Evolutionary conservation across 2,329 filamentous ascomycete species (phyloP).

Genomic region (Alternaria sp.): DNA sequence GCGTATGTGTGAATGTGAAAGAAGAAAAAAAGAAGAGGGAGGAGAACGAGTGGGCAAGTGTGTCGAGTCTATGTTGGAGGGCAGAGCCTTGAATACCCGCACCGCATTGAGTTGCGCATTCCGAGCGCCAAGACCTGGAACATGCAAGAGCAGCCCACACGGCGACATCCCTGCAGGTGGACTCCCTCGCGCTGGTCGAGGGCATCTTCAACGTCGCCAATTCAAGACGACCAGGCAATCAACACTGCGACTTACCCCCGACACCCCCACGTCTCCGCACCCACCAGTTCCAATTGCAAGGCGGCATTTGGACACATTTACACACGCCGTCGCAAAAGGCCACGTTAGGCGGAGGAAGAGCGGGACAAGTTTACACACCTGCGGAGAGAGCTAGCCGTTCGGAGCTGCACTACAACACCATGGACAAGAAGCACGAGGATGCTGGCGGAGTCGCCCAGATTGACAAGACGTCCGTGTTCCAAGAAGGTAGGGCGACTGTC

Average conservation of each 20-base stretch:
- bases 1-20: background rate
- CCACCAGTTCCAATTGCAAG: constrained; percentile 17
- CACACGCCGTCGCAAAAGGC: constrained; percentile 34
- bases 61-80: constrained; percentile 8
- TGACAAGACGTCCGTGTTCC: constrained; percentile 96
- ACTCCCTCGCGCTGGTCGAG: constrained; percentile 33
- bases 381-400: constrained; percentile 31
- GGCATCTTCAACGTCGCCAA: constrained; percentile 48
- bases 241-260: constrained; percentile 9
- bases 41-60: constrained; percentile 1
- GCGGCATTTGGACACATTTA: constrained; percentile 18
- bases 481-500: constrained; percentile 77
- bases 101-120: constrained; percentile 14
- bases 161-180: constrained; percentile 42
- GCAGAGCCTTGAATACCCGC: constrained; percentile 26
- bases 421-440: constrained; percentile 97
- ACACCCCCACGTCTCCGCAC: constrained; percentile 2
- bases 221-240: constrained; percentile 31
- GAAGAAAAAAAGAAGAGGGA: background rate
- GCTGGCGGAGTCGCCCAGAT: constrained; percentile 95
- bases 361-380: constrained; percentile 33
- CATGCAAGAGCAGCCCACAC: constrained; percentile 39
- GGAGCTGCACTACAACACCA: constrained; percentile 35
- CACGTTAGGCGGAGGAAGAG: constrained; percentile 48
- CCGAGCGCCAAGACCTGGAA: constrained; percentile 16